Conservation (phyloP, 495 filamentous ascomycete genomes). For the Penicillium salamii region DNA sequence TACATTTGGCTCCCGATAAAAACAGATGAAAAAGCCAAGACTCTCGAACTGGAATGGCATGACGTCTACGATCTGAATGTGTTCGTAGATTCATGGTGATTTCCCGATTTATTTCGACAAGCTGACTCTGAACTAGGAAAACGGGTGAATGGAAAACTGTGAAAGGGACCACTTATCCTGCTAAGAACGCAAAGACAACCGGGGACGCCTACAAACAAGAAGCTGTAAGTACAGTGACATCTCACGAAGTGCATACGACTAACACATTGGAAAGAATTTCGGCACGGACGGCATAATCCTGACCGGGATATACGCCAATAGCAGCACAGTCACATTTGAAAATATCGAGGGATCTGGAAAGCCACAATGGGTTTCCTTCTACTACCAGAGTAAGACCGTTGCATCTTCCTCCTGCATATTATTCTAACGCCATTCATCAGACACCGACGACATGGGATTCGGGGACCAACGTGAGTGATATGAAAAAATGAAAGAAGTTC, state of each 20-base stretch:
- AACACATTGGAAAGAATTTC: conserved; percentile 31
- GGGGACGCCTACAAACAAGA: conserved; percentile 45
- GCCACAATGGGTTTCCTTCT: conserved; percentile 55
- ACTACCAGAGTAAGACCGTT: conserved; percentile 39
- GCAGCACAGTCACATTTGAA: conserved; percentile 49
- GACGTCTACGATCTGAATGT: conserved; percentile 28
- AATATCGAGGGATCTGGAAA: conserved; percentile 46
- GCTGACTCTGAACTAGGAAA: conserved; percentile 24
- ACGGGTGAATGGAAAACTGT: conserved; percentile 43
- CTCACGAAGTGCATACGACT: background rate
- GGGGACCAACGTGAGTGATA: conserved; percentile 26
- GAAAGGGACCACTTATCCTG: conserved; percentile 40
- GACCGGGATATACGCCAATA: conserved; percentile 50
- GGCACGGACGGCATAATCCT: conserved; percentile 40
- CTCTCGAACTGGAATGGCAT: conserved; percentile 20
- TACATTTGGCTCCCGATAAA: conserved; percentile 53
- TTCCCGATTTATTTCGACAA: background rate
- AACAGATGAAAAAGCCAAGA: conserved; percentile 29
- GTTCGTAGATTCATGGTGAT: conserved; percentile 1
- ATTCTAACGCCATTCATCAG: too few relatives aligned
- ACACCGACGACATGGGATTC: conserved; percentile 28
- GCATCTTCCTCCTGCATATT: too few relatives aligned
- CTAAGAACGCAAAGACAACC: conserved; percentile 33
- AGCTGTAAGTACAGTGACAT: conserved; percentile 27
- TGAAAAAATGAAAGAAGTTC: too few relatives aligned